Evolutionary conservation across 768 basidiomycete species (phyloP), one percentile per base, ranked within the genome.

Genomic region (Suillus hirtellus): DNA sequence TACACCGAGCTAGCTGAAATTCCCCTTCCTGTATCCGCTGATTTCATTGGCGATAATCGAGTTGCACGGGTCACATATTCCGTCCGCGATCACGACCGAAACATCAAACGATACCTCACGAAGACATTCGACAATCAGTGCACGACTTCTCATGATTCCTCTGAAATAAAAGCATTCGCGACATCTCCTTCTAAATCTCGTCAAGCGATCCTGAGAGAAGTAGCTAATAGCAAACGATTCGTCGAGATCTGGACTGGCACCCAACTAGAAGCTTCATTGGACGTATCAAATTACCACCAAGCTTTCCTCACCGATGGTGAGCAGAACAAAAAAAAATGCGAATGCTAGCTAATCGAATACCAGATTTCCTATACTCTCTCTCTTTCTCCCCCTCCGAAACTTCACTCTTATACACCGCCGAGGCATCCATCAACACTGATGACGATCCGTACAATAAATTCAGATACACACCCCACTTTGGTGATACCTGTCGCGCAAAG

Each of bases 291-390:
- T 34, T 67, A 69, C 4, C 88, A 90, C 61, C 84, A 82, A 0
- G 78, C 80, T 9, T 89, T 88, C 66, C 87, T 87, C 66, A 76
- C 82, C 4, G 89, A 91, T 66, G 87, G 89, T 87, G 64, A 63
- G 71, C 34, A 50, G 5, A 19, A 14, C 7, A 6, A 15, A 12
- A 8, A 21, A 2, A 8, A n/a, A n/a, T 3, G 21, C 19, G 49
- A 56, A 54, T 1, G n/a, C 34, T 10, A 2, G 4, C 34, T 54
- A 35, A 54, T 35, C 19, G 4, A 7, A 19, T 35, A 2, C 5
- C n/a, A 54, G 34, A 54, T n/a, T 68, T 89, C n/a, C 78, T 79
- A 19, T 78, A 79, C 9, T 80, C 82, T 0, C 71, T 88, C 17
- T 77, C 79, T 0, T 90, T 90, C 71, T 80, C 84, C 3, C 80